Evolutionary conservation across 441 rosid genomes (phyloP).

Genomic region (Gossypium armourianum): DNA sequence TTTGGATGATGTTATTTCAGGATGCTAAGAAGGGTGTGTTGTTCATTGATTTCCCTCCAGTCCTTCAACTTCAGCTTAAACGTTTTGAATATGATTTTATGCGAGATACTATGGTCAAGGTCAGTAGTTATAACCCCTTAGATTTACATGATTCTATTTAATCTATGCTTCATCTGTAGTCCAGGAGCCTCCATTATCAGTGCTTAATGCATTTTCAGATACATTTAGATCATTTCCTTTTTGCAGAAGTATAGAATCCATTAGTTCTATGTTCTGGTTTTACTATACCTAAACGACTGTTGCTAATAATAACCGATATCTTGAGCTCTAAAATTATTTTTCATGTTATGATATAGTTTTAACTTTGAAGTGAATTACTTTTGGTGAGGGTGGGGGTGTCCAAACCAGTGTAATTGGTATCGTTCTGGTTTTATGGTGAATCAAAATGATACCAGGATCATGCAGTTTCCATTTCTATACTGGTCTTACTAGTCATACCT

Average conservation of each 20-base stretch:
- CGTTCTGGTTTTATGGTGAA: neutral
- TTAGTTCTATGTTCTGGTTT: neutral
- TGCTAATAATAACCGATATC: neutral
- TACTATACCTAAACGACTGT: neutral
- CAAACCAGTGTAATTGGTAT: neutral
- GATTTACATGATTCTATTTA: neutral
- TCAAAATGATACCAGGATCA: neutral
- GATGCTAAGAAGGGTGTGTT: conserved; percentile 47
- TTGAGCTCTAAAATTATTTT: neutral
- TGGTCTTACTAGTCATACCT: neutral
- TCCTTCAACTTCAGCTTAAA: conserved; percentile 28
- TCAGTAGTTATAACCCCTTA: conserved; percentile 17
- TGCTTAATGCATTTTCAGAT: neutral
- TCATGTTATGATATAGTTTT: neutral
- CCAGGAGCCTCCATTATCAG: neutral
- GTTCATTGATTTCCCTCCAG: conserved; percentile 29
- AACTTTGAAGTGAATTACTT: neutral
- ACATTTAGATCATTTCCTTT: neutral
- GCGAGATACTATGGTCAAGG: conserved; percentile 47
- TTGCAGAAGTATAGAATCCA: neutral
- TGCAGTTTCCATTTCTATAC: neutral
- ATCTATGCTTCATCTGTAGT: neutral
- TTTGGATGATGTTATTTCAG: conserved; percentile 21
- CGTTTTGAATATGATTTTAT: conserved; percentile 44
- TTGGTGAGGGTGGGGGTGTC: neutral